Conservation (phyloP, 352 stramenopile genomes). For the Phytophthora citricola region DNA sequence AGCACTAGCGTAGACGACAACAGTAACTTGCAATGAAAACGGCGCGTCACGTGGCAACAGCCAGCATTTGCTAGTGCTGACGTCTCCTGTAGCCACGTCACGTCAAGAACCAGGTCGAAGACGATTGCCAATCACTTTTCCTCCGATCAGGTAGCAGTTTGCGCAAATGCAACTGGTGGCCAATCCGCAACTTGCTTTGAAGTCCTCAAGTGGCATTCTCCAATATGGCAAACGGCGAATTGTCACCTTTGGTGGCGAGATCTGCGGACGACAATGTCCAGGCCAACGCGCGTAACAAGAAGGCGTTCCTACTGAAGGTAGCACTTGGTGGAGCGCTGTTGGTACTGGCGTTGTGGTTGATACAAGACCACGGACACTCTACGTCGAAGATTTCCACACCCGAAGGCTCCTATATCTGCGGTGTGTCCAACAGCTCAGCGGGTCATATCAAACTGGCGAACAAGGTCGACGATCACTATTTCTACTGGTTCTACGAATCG, state of each 20-base stretch:
- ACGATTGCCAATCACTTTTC: conserved; percentile 29
- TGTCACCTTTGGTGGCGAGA: conserved; percentile 28
- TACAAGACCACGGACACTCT: conserved; percentile 18
- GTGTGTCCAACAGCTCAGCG: conserved; percentile 45
- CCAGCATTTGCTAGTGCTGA: neutral
- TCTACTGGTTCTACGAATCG: conserved; percentile 71
- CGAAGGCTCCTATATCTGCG: conserved; percentile 14
- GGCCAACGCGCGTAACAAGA: conserved; percentile 12
- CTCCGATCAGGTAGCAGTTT: conserved; percentile 13
- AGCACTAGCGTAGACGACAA: conserved; percentile 8
- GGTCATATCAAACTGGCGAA: conserved; percentile 57
- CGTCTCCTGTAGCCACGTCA: too few species aligned
- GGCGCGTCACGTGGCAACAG: too few species aligned
- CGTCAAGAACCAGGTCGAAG: too few species aligned
- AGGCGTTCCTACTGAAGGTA: conserved; percentile 22
- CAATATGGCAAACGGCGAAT: conserved; percentile 26
- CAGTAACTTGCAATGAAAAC: neutral
- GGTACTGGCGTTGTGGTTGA: conserved; percentile 28
- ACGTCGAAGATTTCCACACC: neutral
- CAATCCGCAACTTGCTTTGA: neutral
- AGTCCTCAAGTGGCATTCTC: neutral
- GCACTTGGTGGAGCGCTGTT: conserved; percentile 19
- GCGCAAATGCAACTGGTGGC: conserved; percentile 4
- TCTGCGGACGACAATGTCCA: neutral
- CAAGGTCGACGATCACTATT: conserved; percentile 55